Evolutionary conservation across 2,329 filamentous ascomycete species (phyloP).

Genomic region (Penicillium paneum): DNA sequence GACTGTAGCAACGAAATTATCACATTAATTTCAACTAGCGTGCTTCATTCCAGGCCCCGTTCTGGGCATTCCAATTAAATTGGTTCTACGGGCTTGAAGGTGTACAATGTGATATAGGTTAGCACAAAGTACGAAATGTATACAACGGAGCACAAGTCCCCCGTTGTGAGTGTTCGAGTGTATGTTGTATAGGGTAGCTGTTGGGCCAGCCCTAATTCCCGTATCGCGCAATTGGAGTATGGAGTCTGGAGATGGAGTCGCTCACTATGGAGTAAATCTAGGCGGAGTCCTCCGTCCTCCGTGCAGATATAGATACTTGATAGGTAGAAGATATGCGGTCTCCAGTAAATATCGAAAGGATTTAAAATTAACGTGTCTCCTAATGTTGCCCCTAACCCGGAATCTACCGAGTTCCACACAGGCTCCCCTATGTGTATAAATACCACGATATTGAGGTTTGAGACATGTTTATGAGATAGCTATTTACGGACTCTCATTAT

Average conservation of each 20-base stretch:
- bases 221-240: background rate
- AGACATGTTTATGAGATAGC: background rate
- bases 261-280: background rate
- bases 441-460: background rate
- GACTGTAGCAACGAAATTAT: slow-evolving; percentile 3
- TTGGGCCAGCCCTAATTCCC: slow-evolving; percentile 1
- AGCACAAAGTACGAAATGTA: background rate
- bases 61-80: background rate
- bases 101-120: background rate
- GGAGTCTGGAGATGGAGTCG: background rate
- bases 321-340: background rate
- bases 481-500: background rate
- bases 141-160: background rate
- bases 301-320: background rate
- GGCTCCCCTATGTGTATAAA: background rate
- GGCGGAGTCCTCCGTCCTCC: background rate
- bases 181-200: too few species aligned
- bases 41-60: slow-evolving; percentile 4
- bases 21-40: background rate
- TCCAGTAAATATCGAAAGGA: background rate
- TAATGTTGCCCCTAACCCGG: background rate
- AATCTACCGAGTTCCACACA: slow-evolving; percentile 3
- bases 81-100: background rate
- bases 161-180: background rate
- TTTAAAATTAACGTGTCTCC: background rate